Base-by-base conservation (phyloP, 2,329 filamentous ascomycete genomes). In the Aspergillus pseudoviridinutans region DNA sequence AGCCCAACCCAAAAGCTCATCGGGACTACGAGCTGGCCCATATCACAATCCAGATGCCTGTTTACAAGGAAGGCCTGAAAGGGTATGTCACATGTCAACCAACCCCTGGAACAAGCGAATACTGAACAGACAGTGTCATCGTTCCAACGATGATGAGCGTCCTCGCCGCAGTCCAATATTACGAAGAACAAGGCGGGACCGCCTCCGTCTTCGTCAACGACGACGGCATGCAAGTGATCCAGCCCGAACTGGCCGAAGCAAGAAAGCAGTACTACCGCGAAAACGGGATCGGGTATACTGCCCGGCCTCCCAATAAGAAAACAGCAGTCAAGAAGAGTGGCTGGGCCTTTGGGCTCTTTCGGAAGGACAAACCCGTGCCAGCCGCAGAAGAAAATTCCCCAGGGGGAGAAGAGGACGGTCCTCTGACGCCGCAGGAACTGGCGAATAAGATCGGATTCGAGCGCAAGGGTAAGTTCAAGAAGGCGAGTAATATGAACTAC, bases 31-130 rank as follows among this genome's bases (percentile, higher is more conserved):
- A 55, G 22, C 52, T 60, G 14, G 35, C 81, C 79, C 64, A 76
- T 17, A 61, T 83, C 58, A 93, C 90, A 3, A 89, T 95, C 46
- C 91, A 96, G 69, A 92, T 90, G 71, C 91, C 91, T 4, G 89
- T 95, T 0, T 95, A 94, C 78, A 94, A 93, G 73, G 91, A 95
- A 72, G 90, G 90, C 62, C 80, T 95, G 2, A 77, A 78, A 38
- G 84, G 80, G 58, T 59, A 55, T 12, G 55, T 25, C 25, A 28
- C 4, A 6, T 27, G 27, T 14, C 42, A n/a, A 17, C 2, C 14
- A 35, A 32, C 14, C 22, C n/a, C 17, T 12, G 28, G 32, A 10
- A 9, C 17, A 42, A 27, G 28, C 51, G 22, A 55, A 14, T 17
- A 32, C 38, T 42, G 38, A 42, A 9, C 32, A 8, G n/a, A 22